Conservation (phyloP, 305 asterid species). For the Euphrasia arctica region DNA sequence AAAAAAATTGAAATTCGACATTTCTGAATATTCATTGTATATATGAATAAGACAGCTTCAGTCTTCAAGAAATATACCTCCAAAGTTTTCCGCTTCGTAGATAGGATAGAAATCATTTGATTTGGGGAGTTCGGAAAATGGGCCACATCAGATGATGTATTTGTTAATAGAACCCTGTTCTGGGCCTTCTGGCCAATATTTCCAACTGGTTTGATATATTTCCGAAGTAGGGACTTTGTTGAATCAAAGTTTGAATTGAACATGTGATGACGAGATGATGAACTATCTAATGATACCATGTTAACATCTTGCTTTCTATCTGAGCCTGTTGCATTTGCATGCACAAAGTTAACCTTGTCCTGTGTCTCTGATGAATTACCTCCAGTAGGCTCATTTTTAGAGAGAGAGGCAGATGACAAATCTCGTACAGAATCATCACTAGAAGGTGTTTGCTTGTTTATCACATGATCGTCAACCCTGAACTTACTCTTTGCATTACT, state of each 20-base stretch:
- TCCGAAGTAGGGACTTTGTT: constrained; percentile 34
- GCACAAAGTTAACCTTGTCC: constrained; percentile 27
- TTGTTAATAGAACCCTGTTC: constrained; percentile 28
- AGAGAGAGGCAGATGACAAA: constrained; percentile 31
- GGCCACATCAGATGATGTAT: constrained; percentile 29
- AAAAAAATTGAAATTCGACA: no score
- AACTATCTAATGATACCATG: constrained; percentile 28
- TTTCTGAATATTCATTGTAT: neutral
- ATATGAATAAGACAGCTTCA: neutral
- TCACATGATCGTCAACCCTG: no score
- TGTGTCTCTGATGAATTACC: constrained; percentile 26
- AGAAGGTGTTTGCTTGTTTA: neutral
- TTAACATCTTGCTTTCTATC: constrained; percentile 31
- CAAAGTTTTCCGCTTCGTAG: constrained; percentile 56
- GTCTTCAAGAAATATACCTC: constrained; percentile 38
- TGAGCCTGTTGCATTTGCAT: constrained; percentile 19
- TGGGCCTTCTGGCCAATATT: constrained; percentile 27
- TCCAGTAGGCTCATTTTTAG: constrained; percentile 34
- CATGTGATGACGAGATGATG: constrained; percentile 26
- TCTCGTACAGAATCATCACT: constrained; percentile 28
- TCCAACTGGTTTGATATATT: constrained; percentile 36
- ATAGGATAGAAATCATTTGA: constrained; percentile 37
- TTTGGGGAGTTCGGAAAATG: constrained; percentile 30
- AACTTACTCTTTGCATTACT: no score
- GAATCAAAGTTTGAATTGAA: constrained; percentile 43